Evolutionary conservation across 805 yeast genomes (phyloP), one percentile per base, ranked within the genome.

Genomic region (Zygotorulaspora danielsina): DNA sequence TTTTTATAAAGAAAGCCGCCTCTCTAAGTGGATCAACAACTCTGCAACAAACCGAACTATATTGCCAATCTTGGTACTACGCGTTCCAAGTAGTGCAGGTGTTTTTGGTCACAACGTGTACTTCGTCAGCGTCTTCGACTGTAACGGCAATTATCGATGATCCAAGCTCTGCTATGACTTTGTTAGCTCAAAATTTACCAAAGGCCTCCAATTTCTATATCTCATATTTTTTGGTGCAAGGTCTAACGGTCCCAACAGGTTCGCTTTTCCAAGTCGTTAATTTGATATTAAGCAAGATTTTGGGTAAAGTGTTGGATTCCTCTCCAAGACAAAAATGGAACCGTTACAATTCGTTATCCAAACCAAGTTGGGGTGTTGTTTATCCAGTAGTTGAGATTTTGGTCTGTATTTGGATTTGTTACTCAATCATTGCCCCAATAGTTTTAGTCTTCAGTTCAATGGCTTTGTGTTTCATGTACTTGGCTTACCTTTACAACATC

Each of bases 291-390:
- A 79, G 84, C 37, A 79, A 83, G 57, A 66, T 82, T 25, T 68
- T 89, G 43, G 85, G 93, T 20, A 69, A 68, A 48, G 44, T 87
- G 16, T 72, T 93, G 45, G 96, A 88, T 61, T 72, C 75, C 38
- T 87, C 97, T 5, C 97, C 97, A 45, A 79, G 97, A 66, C 81
- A 86, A 65, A 84, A 82, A 68, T 90, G 96, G 96, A 76, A 63
- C 44, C 78, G 96, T 55, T 76, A 64, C 58, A 77, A 76, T 59
- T 71, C 69, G 1, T 68, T 90, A 51, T 72, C 78, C 9, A 70
- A 74, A 29, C 84, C 89, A 31, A 73, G 76, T 17, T 88, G 89
- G 84, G 95, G 97, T 35, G 78, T 84, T 12, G 67, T 77, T 10
- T 90, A 84, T 64, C 96, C 97, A 6, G 69, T 73, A 8, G 81